Base-by-base conservation (phyloP, 2,329 filamentous ascomycete genomes). In the Trichoderma aggressivum region DNA sequence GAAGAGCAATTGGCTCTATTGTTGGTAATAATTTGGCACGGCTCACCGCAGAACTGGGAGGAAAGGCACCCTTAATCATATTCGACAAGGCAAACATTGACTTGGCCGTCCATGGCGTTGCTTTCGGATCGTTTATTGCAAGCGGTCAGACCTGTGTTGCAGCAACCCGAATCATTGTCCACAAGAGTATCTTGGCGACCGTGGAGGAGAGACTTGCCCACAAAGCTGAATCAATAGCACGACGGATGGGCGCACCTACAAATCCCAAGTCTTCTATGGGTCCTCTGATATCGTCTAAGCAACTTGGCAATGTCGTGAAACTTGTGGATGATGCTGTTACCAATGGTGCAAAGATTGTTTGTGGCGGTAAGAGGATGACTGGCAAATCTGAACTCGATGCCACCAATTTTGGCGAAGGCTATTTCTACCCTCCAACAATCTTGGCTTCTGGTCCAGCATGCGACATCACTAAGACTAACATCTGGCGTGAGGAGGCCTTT, bases 361-460 rank as follows among this genome's bases (percentile, higher is more conserved):
- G 75, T 12, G 85, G 89, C 6, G 88, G 87, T 0, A 75, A 80
- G 36, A 81, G 86, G 28, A 83, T 90, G 78, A 78, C 72, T 4
- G 84, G 85, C 1, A 74, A 39, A 1, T 89, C 88, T 21, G 26
- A 75, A 0, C 79, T 90, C 0, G 87, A 90, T 72, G 83, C 80
- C 1, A 84, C 80, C 1, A 84, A 88, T 62, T 84, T 90, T 32
- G 80, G 81, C 0, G 84, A 84, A 80, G 84, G 88, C 2, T 94
- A 94, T 80, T 97, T 93, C 83, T 97, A 90, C 81, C 86, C 92
- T 64, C 93, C 93, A 0, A 97, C 94, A 0, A 87, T 97, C 2
- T 86, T 97, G 30, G 77, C 78, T 0, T 81, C 79, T 0, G 82
- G 89, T 59, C 34, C 85, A 77, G 82, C 78, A 81, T 85, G 87